Conservation (phyloP, 176 grass and related monocot species). For the Ensete glaucum region DNA sequence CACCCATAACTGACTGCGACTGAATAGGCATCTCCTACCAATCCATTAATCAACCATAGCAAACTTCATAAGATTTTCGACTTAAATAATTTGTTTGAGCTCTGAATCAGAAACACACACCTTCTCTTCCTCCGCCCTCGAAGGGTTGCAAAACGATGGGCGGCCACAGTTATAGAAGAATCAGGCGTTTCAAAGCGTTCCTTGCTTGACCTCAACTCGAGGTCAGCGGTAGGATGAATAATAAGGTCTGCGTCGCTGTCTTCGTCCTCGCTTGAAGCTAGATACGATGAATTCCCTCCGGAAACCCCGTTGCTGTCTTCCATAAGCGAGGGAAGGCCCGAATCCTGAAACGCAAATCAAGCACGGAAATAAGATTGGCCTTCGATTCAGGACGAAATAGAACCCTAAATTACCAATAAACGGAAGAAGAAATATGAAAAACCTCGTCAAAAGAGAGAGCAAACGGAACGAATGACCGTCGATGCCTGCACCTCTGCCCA, state of each 20-base stretch:
- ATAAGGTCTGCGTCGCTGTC: not conserved
- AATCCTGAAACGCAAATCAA: not conserved
- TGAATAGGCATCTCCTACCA: too few relatives aligned
- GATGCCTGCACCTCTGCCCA: not conserved
- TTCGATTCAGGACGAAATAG: not conserved
- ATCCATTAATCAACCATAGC: too few relatives aligned
- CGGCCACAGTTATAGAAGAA: not conserved
- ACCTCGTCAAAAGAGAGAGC: not conserved
- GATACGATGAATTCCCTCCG: not conserved
- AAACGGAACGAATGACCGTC: not conserved
- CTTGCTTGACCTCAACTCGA: not conserved
- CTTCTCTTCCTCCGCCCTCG: not conserved
- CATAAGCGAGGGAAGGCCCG: not conserved
- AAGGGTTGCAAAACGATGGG: not conserved
- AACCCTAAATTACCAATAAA: not conserved
- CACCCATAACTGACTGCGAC: too few relatives aligned
- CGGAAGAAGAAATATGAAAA: not conserved
- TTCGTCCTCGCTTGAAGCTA: not conserved
- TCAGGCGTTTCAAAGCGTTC: not conserved
- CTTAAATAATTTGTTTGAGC: not conserved
- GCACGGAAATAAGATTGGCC: too few relatives aligned
- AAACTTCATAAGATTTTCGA: too few relatives aligned
- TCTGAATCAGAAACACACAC: not conserved
- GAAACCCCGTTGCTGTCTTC: not conserved
- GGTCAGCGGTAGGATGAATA: not conserved